Evolutionary conservation across 169 alveolate species (phyloP), one percentile per base, ranked within the genome.

Genomic region (Cryptosporidium sp.): DNA sequence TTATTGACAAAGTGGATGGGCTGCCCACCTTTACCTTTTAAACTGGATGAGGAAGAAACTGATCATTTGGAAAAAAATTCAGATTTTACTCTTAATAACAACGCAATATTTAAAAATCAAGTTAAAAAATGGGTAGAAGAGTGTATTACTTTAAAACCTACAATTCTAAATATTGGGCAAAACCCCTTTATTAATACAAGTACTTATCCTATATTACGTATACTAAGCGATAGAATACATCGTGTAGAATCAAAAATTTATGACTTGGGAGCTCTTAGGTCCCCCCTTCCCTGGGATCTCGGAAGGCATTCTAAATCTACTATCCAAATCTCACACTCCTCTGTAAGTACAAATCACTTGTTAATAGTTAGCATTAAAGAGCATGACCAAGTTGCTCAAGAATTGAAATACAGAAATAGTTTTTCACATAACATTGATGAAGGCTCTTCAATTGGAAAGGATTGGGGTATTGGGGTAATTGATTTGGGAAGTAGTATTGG

Each of bases 401-500:
- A 59, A 62, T 9, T 62, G 37, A 62, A 45, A 21, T 9, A 23
- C 23, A 33, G 2, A 10, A 41, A 65, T 61, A 26, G 21, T 12
- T 35, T 3, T 39, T 29, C 33, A 6, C 7, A 52, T 8, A 51
- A 14, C 18, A 18, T n/a, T 29, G 58, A 33, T n/a, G 45, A 61
- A 37, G 35, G 0, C 9, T 23, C 26, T 21, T 33, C 51, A 31
- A 16, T 33, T 9, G 58, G 39, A 16, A 35, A 62, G 21, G 75
- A 80, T 65, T 80, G 89, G 89, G 75, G 69, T 23, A 41, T 80
- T 80, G 89, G 89, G 35, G 6, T 80, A 14, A 62, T 80, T 29
- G 98, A 96, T 85, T 92, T 95, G 51, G 98, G 97, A 45, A 93
- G 97, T 71, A 96, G 97, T n/a, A 95, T 96, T 21, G 98, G 98